Conservation (phyloP, 805 yeast species). For the Pichia paraexigua region DNA sequence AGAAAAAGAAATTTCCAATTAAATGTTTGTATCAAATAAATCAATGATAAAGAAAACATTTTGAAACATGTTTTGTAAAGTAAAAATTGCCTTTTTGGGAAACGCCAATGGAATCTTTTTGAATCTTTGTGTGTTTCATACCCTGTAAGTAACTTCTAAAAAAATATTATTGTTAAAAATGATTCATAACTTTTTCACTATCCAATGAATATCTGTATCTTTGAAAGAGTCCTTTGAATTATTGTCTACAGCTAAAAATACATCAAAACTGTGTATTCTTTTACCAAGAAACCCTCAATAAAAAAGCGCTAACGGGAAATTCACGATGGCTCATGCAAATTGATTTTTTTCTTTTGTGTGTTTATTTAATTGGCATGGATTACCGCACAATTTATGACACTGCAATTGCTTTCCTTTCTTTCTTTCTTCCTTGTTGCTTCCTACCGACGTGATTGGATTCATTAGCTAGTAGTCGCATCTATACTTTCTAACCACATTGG, state of each 20-base stretch:
- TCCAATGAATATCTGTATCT: too few species aligned
- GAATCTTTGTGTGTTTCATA: not conserved
- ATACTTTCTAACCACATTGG: not conserved
- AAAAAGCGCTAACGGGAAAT: not conserved
- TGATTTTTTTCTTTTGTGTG: not conserved
- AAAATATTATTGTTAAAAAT: too few species aligned
- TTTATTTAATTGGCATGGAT: too few species aligned
- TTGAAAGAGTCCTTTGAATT: not conserved
- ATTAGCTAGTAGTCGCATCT: too few species aligned
- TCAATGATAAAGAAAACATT: not conserved
- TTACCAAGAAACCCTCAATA: not conserved
- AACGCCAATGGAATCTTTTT: not conserved
- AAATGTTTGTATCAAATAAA: not conserved
- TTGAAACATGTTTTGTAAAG: not conserved
- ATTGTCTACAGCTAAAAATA: not conserved
- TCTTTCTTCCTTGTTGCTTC: not conserved
- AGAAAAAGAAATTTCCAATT: not conserved
- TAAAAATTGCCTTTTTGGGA: slow-evolving; percentile 5
- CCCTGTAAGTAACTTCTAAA: too few species aligned
- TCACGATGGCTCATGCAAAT: not conserved
- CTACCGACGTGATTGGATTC: too few species aligned
- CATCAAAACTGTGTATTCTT: not conserved
- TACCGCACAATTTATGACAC: too few species aligned
- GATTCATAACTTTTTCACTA: too few species aligned
- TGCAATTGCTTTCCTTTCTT: not conserved